Evolutionary conservation across 768 basidiomycete genomes (phyloP).

Genomic region (Phaeotremella fagi): DNA sequence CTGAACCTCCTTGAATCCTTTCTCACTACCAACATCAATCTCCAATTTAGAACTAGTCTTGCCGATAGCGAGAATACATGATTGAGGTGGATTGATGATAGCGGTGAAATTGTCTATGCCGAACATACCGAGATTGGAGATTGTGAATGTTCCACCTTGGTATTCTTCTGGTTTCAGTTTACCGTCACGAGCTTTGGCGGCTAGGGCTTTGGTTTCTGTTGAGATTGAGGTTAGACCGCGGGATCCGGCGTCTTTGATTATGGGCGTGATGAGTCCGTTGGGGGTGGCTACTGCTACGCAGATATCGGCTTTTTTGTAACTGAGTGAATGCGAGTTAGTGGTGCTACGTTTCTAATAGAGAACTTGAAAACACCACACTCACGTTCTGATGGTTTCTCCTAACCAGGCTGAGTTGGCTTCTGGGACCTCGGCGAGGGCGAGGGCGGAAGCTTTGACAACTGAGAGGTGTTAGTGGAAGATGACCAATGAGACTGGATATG

Average conservation of each 20-base stretch:
- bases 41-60: slow-evolving; percentile 78
- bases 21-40: slow-evolving; percentile 80
- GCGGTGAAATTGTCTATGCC: slow-evolving; percentile 87
- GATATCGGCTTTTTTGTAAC: slow-evolving; percentile 96
- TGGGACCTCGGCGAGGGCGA: slow-evolving; percentile 88
- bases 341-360: not conserved
- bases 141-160: slow-evolving; percentile 98
- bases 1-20: slow-evolving; percentile 87
- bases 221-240: slow-evolving; percentile 94
- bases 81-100: slow-evolving; percentile 98
- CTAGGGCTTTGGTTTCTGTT: slow-evolving; percentile 81
- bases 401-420: slow-evolving; percentile 98
- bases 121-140: slow-evolving; percentile 99
- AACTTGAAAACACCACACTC: slow-evolving; percentile 46
- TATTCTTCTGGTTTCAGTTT: slow-evolving; percentile 93
- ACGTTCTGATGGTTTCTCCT: slow-evolving; percentile 93
- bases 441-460: slow-evolving; percentile 85
- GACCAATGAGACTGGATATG: not conserved
- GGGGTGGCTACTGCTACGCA: slow-evolving; percentile 96
- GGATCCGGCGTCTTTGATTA: slow-evolving; percentile 83
- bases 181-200: slow-evolving; percentile 92
- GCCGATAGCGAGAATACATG: slow-evolving; percentile 94
- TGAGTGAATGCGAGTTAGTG: slow-evolving; percentile 42
- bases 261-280: slow-evolving; percentile 92
- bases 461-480: not conserved